Conservation (phyloP, 2,329 filamentous ascomycete species). For the Penicillium sp. region DNA sequence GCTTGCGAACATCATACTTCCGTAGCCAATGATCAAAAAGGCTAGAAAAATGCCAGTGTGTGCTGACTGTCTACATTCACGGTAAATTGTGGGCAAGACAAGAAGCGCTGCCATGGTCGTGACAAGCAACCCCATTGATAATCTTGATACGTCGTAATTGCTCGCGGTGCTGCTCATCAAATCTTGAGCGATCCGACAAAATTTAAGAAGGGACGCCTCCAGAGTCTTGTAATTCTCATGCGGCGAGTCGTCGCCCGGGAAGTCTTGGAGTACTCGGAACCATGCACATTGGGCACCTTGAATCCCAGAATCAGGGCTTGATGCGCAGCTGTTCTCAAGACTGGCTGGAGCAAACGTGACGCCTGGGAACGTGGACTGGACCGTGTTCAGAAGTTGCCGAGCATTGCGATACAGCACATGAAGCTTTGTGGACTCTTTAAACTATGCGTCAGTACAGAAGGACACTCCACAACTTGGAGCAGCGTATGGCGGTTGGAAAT, state of each 20-base stretch:
- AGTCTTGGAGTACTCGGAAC: constrained; percentile 38
- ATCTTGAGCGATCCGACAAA: constrained; percentile 66
- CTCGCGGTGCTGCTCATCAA: constrained; percentile 85
- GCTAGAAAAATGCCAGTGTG: constrained; percentile 38
- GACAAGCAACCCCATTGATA: constrained; percentile 32
- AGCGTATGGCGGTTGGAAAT: background rate
- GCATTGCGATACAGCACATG: constrained; percentile 73
- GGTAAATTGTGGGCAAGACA: constrained; percentile 27
- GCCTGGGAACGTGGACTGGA: constrained; percentile 64
- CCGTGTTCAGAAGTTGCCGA: constrained; percentile 69
- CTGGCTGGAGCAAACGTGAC: constrained; percentile 42
- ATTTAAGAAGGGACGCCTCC: constrained; percentile 40
- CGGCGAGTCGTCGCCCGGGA: constrained; percentile 7
- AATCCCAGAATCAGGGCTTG: constrained; percentile 30
- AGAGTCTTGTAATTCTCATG: constrained; percentile 12
- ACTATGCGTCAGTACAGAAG: constrained; percentile 7
- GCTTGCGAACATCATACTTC: constrained; percentile 92
- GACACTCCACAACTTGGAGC: background rate
- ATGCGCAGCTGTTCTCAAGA: constrained; percentile 18
- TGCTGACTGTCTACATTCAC: constrained; percentile 24
- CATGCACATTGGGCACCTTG: constrained; percentile 65
- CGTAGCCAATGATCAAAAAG: constrained; percentile 58
- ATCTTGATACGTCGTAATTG: constrained; percentile 69
- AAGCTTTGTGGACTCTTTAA: constrained; percentile 47
- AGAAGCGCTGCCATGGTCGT: constrained; percentile 40